phyloP scores from a whole-genome alignment of 1,139 yeast genomes.

The Kodamaea anthophila region DNA sequence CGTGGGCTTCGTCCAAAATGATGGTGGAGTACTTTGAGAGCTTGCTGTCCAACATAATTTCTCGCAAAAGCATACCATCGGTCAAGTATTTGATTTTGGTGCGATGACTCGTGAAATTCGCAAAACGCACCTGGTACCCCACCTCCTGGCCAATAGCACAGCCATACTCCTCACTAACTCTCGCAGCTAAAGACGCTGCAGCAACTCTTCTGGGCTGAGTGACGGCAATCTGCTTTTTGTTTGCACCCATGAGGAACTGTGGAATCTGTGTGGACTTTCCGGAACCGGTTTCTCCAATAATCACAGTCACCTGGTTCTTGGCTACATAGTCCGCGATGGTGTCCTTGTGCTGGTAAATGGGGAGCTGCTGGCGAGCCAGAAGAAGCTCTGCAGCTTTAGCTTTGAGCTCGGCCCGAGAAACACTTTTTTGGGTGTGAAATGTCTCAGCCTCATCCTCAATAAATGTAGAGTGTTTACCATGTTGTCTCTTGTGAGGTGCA shows the following conservation, averaged over 20 bases:
- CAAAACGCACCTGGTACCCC: conserved; percentile 92
- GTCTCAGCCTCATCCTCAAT: conserved; percentile 14
- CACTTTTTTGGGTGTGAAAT: conserved; percentile 7
- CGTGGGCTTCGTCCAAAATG: conserved; percentile 97
- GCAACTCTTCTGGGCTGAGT: conserved; percentile 98
- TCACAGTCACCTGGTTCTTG: conserved; percentile 61
- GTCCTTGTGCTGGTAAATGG: conserved; percentile 69
- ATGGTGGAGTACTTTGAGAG: conserved; percentile 65
- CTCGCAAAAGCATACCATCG: conserved; percentile 95
- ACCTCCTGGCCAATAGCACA: conserved; percentile 70
- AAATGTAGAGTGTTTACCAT: conserved; percentile 5
- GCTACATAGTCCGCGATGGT: conserved; percentile 52
- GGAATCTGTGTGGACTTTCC: conserved; percentile 98
- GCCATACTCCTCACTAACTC: conserved; percentile 89
- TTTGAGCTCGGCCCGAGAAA: conserved; percentile 19
- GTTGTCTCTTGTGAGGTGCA: conserved; percentile 1
- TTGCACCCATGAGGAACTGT: conserved; percentile 62
- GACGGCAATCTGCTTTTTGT: conserved; percentile 64
- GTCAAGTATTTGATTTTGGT: conserved; percentile 83
- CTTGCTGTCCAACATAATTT: conserved; percentile 69
- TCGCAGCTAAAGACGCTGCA: conserved; percentile 86
- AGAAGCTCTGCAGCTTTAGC: conserved; percentile 44
- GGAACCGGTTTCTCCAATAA: conserved; percentile 96
- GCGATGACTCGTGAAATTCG: conserved; percentile 29
- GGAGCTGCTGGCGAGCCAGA: conserved; percentile 52